phyloP scores from a whole-genome alignment of 2,329 filamentous ascomycete genomes.

The Aspergillus arachidicola region DNA sequence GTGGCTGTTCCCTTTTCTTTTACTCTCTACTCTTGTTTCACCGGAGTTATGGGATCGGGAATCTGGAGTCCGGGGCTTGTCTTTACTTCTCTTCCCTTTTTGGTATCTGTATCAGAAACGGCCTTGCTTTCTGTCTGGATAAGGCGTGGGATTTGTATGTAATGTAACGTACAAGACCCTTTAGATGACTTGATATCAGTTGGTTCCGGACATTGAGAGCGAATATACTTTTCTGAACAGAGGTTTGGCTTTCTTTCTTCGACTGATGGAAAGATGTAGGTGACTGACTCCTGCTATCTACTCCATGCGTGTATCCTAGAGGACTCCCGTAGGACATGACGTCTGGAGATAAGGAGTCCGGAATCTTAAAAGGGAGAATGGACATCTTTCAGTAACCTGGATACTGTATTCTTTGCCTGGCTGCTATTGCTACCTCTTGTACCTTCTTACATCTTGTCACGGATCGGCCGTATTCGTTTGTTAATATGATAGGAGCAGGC shows the following conservation, averaged over 20 bases:
- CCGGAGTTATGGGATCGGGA: background rate
- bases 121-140: background rate
- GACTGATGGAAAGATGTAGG: background rate
- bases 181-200: background rate
- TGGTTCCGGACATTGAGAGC: background rate
- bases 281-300: background rate
- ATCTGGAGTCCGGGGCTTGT: background rate
- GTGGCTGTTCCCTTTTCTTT: background rate
- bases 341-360: no score
- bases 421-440: background rate
- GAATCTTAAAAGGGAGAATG: background rate
- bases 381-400: background rate
- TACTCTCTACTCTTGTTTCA: background rate
- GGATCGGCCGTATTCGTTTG: background rate
- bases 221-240: background rate
- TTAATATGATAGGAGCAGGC: background rate
- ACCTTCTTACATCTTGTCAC: background rate
- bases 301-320: background rate
- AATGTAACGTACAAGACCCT: background rate
- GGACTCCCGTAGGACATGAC: background rate
- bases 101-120: background rate
- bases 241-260: background rate
- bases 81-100: background rate
- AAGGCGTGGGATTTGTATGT: background rate
- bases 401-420: no score